Evolutionary conservation across 2,329 filamentous ascomycete genomes (phyloP).

Genomic region (Oidium heveae): DNA sequence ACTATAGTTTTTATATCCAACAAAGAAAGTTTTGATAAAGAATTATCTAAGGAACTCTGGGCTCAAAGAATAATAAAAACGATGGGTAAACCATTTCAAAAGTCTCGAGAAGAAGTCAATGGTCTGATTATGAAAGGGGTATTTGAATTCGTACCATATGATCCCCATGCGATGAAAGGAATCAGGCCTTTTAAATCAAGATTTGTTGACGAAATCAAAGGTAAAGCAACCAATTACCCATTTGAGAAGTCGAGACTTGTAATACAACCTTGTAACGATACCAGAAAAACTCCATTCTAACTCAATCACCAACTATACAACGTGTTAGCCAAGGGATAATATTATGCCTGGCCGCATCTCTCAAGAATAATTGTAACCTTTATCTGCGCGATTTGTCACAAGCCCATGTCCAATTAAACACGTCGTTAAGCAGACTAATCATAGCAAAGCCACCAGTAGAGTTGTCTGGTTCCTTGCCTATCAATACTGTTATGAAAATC

Average conservation of each 20-base stretch:
- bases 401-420: background rate
- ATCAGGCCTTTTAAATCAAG: background rate
- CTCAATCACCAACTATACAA: background rate
- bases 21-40: too few species aligned
- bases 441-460: background rate
- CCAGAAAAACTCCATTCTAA: background rate
- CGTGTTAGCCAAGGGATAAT: background rate
- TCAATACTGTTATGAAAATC: background rate
- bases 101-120: too few species aligned
- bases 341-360: background rate
- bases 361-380: background rate
- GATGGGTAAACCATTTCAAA: too few species aligned
- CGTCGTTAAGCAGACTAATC: background rate
- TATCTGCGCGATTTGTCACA: too few species aligned
- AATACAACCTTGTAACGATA: background rate
- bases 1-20: too few species aligned
- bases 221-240: background rate
- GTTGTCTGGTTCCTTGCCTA: background rate
- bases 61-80: too few species aligned
- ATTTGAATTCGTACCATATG: background rate
- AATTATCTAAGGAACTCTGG: too few species aligned
- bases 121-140: too few species aligned
- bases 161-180: background rate
- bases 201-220: background rate
- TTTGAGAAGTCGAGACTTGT: background rate